Evolutionary conservation across 2,329 filamentous ascomycete genomes (phyloP), one percentile per base, ranked within the genome.

Genomic region (Nigrograna mackinnonii): DNA sequence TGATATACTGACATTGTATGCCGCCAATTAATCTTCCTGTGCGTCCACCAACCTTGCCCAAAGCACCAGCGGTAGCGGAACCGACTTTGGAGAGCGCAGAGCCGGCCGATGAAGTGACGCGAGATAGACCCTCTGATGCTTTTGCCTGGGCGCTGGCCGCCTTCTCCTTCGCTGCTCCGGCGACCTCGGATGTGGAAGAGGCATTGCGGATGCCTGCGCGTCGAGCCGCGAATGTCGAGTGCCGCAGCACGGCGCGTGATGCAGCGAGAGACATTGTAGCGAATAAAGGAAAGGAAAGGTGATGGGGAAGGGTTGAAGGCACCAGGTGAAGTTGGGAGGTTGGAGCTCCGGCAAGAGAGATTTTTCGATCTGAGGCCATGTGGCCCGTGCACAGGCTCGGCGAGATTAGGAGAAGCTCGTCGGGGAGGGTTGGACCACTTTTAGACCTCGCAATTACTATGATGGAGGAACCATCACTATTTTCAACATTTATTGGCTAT

Each of bases 101-200:
- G 43, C 89, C 89, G 58, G 91, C 91, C 40, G 89, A 84, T 60
- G 87, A 85, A 52, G 86, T 79, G 62, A 94, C 91, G 66, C 85
- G 84, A 60, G 87, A 89, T 41, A 96, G 82, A 53, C 91, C 90
- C 74, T 95, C 80, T 54, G 85, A 80, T 49, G 91, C 92, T 80
- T 91, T 92, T 62, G 77, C 67, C 45, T 55, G 54, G 32, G 60
- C 63, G 42, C 62, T 54, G 41, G 64, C 57, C 45, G 69, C 67
- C 50, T 68, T 72, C 50, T 75, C 72, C 66, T 76, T 76, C 35
- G 70, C 74, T 19, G 70, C 67, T 37, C 64, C 64, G 50, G 73
- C 66, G 52, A 69, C 71, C 59, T 75, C 71, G 54, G 74, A 66
- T 24, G 73, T 75, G 36, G 70, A 72, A 39, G 76, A 78, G 57